Evolutionary conservation across 2,329 filamentous ascomycete species (phyloP).

Genomic region (Botryotinia globosa): DNA sequence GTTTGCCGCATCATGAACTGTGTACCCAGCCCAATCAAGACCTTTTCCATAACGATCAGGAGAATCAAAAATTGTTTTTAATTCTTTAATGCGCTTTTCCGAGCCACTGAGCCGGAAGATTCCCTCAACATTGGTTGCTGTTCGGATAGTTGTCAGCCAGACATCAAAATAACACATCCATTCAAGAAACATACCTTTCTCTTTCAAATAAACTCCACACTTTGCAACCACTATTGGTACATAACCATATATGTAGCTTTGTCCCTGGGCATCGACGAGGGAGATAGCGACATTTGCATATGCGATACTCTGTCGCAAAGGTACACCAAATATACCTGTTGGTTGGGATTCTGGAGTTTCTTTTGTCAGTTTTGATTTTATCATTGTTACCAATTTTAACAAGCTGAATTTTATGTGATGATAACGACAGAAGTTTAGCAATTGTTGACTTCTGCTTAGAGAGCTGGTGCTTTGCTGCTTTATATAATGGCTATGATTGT

Average conservation of each 20-base stretch:
- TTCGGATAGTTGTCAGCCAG: slow-evolving; percentile 17
- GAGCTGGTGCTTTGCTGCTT: background rate
- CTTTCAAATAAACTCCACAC: slow-evolving; percentile 94
- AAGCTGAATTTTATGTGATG: background rate
- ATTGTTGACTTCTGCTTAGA: background rate
- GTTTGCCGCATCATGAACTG: slow-evolving; percentile 96
- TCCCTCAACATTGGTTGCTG: slow-evolving; percentile 90
- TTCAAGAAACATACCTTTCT: slow-evolving; percentile 70
- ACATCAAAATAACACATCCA: slow-evolving; percentile 9
- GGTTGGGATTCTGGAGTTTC: slow-evolving; percentile 38
- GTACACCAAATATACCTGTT: slow-evolving; percentile 89
- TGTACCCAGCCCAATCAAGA: slow-evolving; percentile 94
- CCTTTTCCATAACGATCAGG: slow-evolving; percentile 96
- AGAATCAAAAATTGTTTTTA: slow-evolving; percentile 88
- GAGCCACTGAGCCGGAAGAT: slow-evolving; percentile 96
- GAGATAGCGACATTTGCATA: slow-evolving; percentile 99
- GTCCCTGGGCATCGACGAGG: slow-evolving; percentile 83
- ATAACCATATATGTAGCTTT: slow-evolving; percentile 98
- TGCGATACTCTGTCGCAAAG: slow-evolving; percentile 88
- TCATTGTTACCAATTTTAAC: slow-evolving; percentile 5
- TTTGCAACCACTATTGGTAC: slow-evolving; percentile 98
- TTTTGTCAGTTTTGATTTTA: slow-evolving; percentile 27
- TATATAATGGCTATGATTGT: background rate
- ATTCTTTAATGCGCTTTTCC: slow-evolving; percentile 96
- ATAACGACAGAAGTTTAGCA: slow-evolving; percentile 2